These are phyloP conservation scores for Babesia gibsoni DNA, from an alignment of 169 alveolate genomes.

Conservation along the genomic window DNA sequence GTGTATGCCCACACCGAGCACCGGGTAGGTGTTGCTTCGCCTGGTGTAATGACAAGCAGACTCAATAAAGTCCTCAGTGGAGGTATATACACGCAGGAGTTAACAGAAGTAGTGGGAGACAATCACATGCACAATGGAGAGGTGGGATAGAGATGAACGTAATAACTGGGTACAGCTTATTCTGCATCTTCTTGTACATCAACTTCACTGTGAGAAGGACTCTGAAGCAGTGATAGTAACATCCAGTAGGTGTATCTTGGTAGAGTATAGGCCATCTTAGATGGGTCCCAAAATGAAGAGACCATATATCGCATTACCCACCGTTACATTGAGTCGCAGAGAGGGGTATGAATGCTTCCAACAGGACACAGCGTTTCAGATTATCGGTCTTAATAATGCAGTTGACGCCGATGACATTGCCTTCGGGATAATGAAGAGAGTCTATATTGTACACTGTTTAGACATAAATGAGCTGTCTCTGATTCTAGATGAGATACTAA, in stretches of 20 bases:
- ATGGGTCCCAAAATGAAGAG: constrained; percentile 40
- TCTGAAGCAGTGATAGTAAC: constrained; percentile 43
- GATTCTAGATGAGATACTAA: constrained; percentile 1
- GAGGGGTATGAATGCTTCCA: background rate
- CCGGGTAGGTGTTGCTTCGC: background rate
- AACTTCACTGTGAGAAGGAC: background rate
- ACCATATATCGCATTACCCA: constrained; percentile 10
- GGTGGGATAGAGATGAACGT: background rate
- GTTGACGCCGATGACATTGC: constrained; percentile 8
- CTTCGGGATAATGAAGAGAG: constrained; percentile 16
- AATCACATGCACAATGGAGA: constrained; percentile 29
- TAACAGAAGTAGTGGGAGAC: constrained; percentile 38
- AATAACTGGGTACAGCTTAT: background rate
- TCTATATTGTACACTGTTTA: constrained; percentile 19
- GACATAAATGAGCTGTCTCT: constrained; percentile 7
- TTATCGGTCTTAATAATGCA: background rate
- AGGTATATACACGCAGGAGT: constrained; percentile 46
- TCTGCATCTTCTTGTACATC: constrained; percentile 18
- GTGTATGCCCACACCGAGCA: constrained; percentile 11
- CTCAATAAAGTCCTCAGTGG: constrained; percentile 23
- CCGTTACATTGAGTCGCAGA: background rate
- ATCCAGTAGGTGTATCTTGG: constrained; percentile 16
- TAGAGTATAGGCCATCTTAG: background rate
- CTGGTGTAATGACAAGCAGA: background rate
- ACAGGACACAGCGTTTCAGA: background rate